Conservation (phyloP, 148 eudicot species). For the Suaeda aralocaspica region DNA sequence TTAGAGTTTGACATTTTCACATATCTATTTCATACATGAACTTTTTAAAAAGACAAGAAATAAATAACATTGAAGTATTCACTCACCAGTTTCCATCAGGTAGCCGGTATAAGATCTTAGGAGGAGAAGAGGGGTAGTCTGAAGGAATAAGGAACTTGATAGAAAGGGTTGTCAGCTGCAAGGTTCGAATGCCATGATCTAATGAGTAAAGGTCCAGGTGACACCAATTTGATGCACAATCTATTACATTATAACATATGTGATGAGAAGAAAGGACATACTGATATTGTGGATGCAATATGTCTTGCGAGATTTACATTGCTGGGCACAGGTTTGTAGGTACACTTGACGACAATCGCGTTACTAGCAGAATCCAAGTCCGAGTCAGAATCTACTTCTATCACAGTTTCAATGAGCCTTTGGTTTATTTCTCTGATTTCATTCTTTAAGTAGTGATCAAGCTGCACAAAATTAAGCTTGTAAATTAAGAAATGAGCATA, state of each 20-base stretch:
- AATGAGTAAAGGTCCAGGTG: no score
- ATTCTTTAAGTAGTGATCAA: slow-evolving; percentile 14
- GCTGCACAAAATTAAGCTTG: slow-evolving; percentile 17
- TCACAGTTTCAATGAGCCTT: slow-evolving; percentile 26
- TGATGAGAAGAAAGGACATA: slow-evolving; percentile 10
- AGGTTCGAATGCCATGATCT: not conserved
- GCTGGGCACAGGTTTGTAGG: slow-evolving; percentile 25
- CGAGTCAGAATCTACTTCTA: slow-evolving; percentile 23
- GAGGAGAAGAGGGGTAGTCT: slow-evolving; percentile 42
- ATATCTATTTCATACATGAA: not conserved
- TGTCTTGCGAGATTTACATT: slow-evolving; percentile 13
- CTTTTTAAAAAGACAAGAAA: no score
- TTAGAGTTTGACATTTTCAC: not conserved
- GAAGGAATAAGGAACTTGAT: slow-evolving; percentile 34
- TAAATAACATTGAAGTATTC: not conserved
- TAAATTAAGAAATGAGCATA: no score
- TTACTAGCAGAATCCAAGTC: slow-evolving; percentile 20
- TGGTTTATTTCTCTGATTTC: slow-evolving; percentile 36
- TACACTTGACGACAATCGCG: slow-evolving; percentile 30
- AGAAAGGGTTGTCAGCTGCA: slow-evolving; percentile 33
- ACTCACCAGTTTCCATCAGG: slow-evolving; percentile 30
- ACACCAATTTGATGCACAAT: no score
- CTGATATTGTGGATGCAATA: slow-evolving; percentile 17
- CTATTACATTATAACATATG: not conserved
- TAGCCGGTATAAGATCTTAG: slow-evolving; percentile 25